Conservation (phyloP, 805 yeast genomes). For the Hanseniaspora thailandica region DNA sequence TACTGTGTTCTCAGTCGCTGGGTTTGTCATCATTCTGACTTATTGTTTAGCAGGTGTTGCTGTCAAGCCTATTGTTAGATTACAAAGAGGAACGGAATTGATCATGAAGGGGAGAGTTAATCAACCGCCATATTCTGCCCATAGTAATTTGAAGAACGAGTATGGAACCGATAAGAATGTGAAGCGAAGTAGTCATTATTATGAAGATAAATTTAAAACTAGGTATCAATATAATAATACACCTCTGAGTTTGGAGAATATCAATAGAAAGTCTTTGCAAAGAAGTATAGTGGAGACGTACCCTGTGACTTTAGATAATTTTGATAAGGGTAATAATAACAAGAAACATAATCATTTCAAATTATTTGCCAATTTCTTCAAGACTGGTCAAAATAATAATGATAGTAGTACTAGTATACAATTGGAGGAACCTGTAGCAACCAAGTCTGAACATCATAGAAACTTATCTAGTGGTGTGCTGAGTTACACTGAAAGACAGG, state of each 20-base stretch:
- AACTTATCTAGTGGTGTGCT: neutral
- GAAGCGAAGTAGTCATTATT: neutral
- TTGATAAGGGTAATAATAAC: neutral
- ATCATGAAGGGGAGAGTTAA: constrained; percentile 35
- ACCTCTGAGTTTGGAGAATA: neutral
- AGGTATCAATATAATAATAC: neutral
- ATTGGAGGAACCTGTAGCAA: neutral
- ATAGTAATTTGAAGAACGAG: neutral
- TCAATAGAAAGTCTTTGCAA: neutral
- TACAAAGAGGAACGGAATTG: constrained; percentile 69
- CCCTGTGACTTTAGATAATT: neutral
- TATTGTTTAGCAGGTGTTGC: constrained; percentile 76
- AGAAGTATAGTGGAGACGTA: neutral
- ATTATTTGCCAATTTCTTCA: neutral
- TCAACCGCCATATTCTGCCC: constrained; percentile 11
- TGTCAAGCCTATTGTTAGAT: constrained; percentile 65
- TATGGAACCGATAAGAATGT: neutral
- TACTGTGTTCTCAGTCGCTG: constrained; percentile 65
- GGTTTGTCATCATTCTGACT: constrained; percentile 57
- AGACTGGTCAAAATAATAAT: neutral
- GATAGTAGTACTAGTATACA: neutral
- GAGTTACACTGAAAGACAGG: neutral
- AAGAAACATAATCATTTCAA: neutral
- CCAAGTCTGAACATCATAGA: neutral
- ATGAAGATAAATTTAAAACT: neutral